Percentiles rank a stretch among this genome's conserved stretches.
phyloP scores from a whole-genome alignment of 2,329 filamentous ascomycete genomes.

The Xylaria sp. region DNA sequence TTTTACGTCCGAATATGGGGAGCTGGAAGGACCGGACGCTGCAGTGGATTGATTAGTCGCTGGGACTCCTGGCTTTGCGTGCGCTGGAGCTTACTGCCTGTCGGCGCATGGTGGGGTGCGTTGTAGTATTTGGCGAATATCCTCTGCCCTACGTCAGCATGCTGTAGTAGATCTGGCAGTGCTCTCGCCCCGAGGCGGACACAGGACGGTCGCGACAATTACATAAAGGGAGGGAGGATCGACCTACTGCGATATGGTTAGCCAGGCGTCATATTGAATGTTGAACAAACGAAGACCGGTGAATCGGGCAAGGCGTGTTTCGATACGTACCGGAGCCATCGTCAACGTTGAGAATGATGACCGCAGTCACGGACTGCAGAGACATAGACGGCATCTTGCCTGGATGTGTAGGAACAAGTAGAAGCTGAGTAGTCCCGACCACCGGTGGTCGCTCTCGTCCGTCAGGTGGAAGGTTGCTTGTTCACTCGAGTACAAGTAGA shows the following conservation, averaged over 20 bases:
- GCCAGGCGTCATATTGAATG: slow-evolving; percentile 16
- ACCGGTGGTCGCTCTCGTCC: slow-evolving; percentile 5
- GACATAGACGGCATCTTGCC: slow-evolving; percentile 76
- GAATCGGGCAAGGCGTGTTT: neutral
- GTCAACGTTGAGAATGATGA: slow-evolving; percentile 83
- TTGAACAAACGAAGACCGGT: slow-evolving; percentile 3
- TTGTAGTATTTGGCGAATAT: slow-evolving; percentile 81
- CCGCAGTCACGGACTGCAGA: slow-evolving; percentile 79
- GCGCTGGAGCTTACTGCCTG: slow-evolving; percentile 40
- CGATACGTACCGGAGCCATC: slow-evolving; percentile 72
- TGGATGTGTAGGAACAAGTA: slow-evolving; percentile 10
- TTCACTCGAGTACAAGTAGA: neutral
- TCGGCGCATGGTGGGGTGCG: slow-evolving; percentile 62
- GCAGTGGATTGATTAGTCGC: slow-evolving; percentile 43
- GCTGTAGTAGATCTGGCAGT: neutral
- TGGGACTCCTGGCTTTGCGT: neutral
- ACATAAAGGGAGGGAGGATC: neutral
- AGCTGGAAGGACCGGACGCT: slow-evolving; percentile 64
- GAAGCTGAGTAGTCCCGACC: slow-evolving; percentile 2
- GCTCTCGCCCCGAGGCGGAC: neutral
- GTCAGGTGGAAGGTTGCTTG: neutral
- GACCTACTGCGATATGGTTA: slow-evolving; percentile 34
- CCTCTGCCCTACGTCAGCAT: slow-evolving; percentile 50
- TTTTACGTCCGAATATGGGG: slow-evolving; percentile 88
- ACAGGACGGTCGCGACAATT: neutral